Conservation (phyloP, 129 eudicot species). For the sunflower (Helianthus annuus) region HanXRQr2.0-SUNRISE NC_035444.2:56909277-56909776, state of each 20-base stretch:
- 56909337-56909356: conserved; percentile 72
- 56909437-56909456: conserved; percentile 54
- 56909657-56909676: too few species aligned
- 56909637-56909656: neutral
- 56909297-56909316: conserved; percentile 56
- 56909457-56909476: neutral
- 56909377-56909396: conserved; percentile 75
- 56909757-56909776: too few species aligned
- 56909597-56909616: conserved; percentile 56
- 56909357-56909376: conserved; percentile 72
- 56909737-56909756: too few species aligned
- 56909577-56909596: conserved; percentile 58
- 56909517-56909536: conserved; percentile 69
- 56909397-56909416: conserved; percentile 51
- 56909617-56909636: conserved; percentile 40
- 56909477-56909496: neutral
- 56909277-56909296: too few species aligned
- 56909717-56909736: too few species aligned
- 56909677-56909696: too few species aligned
- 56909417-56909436: conserved; percentile 95
- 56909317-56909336: conserved; percentile 89
- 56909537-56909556: conserved; percentile 78
- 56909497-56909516: neutral
- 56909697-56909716: too few species aligned
- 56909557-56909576: conserved; percentile 72